Evolutionary conservation across 192 early-diverging fungal genomes (phyloP).

Genomic region (Globomyces pollinis-pini): DNA sequence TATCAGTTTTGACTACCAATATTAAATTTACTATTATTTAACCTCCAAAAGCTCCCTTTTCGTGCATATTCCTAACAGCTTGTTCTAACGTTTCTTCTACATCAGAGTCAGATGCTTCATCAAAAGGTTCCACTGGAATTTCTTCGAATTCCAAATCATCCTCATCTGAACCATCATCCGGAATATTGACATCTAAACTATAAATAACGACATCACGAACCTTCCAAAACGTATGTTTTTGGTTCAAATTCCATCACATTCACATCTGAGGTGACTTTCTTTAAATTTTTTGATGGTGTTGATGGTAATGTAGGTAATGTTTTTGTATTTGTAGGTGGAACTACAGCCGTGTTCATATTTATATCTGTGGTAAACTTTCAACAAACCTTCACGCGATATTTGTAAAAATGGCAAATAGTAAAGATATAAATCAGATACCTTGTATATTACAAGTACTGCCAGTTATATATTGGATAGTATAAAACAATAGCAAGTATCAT

Average conservation of each 20-base stretch:
- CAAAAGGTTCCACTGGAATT: constrained; percentile 39
- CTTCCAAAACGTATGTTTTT: constrained; percentile 10
- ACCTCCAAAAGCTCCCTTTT: constrained; percentile 31
- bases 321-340: not conserved
- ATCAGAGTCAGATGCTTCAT: constrained; percentile 32
- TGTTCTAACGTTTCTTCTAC: constrained; percentile 41
- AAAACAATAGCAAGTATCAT: too few species aligned
- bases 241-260: not conserved
- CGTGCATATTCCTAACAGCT: constrained; percentile 38
- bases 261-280: not conserved
- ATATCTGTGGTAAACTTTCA: too few species aligned
- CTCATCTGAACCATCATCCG: constrained; percentile 16
- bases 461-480: too few species aligned
- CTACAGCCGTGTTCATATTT: too few species aligned
- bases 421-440: too few species aligned
- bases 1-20: constrained; percentile 12
- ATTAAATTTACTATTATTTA: constrained; percentile 9
- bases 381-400: too few species aligned
- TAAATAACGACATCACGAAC: not conserved
- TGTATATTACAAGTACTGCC: too few species aligned
- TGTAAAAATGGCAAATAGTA: too few species aligned
- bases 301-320: not conserved
- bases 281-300: not conserved
- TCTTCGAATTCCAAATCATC: constrained; percentile 34
- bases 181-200: not conserved